phyloP scores from a whole-genome alignment of 2,329 filamentous ascomycete species.

The Lizonia empirigonia region DNA sequence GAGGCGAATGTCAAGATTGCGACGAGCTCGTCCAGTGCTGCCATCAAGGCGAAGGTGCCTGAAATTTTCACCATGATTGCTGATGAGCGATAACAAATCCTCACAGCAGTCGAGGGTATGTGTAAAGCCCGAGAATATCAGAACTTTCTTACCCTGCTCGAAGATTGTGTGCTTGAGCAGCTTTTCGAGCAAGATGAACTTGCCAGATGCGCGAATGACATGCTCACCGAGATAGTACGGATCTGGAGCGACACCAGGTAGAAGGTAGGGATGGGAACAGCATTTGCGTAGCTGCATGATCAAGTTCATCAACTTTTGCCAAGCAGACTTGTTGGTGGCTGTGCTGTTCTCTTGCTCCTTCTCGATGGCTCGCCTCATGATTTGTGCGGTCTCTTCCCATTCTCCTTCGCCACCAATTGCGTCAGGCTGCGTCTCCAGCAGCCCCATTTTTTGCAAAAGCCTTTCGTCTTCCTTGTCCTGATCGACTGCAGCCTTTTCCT shows the following conservation, averaged over 20 bases:
- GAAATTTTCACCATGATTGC: slow-evolving; percentile 50
- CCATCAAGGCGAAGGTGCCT: slow-evolving; percentile 59
- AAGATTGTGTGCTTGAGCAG: slow-evolving; percentile 57
- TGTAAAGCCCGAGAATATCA: slow-evolving; percentile 64
- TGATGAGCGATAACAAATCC: slow-evolving; percentile 55
- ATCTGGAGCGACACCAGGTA: slow-evolving; percentile 54
- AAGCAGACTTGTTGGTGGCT: slow-evolving; percentile 43
- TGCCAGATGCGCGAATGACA: slow-evolving; percentile 59
- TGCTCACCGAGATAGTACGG: slow-evolving; percentile 55
- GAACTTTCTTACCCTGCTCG: slow-evolving; percentile 58
- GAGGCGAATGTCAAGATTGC: slow-evolving; percentile 60
- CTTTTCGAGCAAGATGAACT: slow-evolving; percentile 62
- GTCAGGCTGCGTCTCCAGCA: slow-evolving; percentile 26
- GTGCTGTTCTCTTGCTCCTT: slow-evolving; percentile 42
- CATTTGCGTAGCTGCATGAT: slow-evolving; percentile 63
- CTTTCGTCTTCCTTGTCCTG: slow-evolving; percentile 47
- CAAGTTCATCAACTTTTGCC: slow-evolving; percentile 60
- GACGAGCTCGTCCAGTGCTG: slow-evolving; percentile 53
- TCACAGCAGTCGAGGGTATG: slow-evolving; percentile 59
- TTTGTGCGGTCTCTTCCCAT: slow-evolving; percentile 79
- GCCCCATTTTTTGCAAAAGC: slow-evolving; percentile 42
- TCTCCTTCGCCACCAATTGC: slow-evolving; percentile 22
- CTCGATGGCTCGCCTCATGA: slow-evolving; percentile 87
- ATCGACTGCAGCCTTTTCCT: slow-evolving; percentile 49
- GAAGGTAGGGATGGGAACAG: slow-evolving; percentile 61